phyloP scores from a whole-genome alignment of 176 grass and related monocot genomes.

The Ampelocalamus luodianensis region DNA sequence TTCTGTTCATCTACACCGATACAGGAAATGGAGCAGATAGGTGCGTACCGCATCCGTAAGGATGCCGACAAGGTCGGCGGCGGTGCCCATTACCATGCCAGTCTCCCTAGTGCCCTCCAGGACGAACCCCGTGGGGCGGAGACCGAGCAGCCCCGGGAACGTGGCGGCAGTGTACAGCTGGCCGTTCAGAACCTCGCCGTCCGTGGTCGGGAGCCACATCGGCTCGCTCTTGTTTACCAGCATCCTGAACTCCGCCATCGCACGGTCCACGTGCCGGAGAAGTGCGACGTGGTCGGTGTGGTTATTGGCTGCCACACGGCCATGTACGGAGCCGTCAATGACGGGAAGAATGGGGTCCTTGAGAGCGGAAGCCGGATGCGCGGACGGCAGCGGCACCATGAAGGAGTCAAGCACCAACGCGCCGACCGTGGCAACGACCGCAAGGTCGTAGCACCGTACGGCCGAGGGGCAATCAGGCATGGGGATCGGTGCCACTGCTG shows the following conservation, averaged over 20 bases:
- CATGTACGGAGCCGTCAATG: not conserved
- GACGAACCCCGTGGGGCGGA: not conserved
- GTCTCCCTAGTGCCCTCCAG: not conserved
- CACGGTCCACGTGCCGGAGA: not conserved
- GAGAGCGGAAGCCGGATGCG: not conserved
- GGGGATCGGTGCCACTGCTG: not conserved
- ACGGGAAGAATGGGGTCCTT: not conserved
- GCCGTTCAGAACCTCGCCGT: not conserved
- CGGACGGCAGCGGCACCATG: not conserved
- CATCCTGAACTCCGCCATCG: not conserved
- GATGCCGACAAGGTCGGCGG: not conserved
- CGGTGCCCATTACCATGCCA: not conserved
- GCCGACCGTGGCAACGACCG: not conserved
- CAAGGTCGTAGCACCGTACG: not conserved
- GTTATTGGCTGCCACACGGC: not conserved
- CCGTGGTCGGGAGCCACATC: not conserved
- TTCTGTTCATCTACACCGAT: no score
- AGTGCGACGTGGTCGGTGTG: not conserved
- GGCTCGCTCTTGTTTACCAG: not conserved
- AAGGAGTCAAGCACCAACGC: no score
- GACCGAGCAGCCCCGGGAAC: not conserved
- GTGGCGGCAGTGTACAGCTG: not conserved
- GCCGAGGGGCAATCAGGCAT: no score
- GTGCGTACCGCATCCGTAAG: slow-evolving; percentile 15
- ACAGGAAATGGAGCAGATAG: not conserved